Conservation (phyloP, 805 yeast genomes). For the Lachancea fermentati region DNA sequence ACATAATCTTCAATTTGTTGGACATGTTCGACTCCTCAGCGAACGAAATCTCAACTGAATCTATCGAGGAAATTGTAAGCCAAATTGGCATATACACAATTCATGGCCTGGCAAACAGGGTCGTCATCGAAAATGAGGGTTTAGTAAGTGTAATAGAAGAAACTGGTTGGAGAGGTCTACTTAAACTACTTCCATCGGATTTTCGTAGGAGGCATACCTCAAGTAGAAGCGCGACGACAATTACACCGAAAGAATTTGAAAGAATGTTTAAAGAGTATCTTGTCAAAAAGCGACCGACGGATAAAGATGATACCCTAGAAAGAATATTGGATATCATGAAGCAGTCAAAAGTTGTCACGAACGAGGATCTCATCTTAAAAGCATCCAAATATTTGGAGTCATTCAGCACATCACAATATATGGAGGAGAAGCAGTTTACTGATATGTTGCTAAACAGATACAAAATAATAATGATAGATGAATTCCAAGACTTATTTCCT, state of each 20-base stretch:
- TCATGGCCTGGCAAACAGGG: constrained; percentile 53
- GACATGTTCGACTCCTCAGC: constrained; percentile 31
- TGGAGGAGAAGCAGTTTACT: constrained; percentile 9
- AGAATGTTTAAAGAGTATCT: constrained; percentile 18
- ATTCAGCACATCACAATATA: not conserved
- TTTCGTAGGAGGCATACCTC: constrained; percentile 13
- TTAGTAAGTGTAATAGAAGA: constrained; percentile 46
- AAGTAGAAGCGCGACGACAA: constrained; percentile 6
- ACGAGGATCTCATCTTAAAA: constrained; percentile 27
- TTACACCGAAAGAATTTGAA: constrained; percentile 16
- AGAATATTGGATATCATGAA: constrained; percentile 27
- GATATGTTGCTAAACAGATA: constrained; percentile 16
- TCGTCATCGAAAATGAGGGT: constrained; percentile 39
- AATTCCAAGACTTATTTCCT: constrained; percentile 65
- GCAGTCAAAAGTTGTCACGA: constrained; percentile 31
- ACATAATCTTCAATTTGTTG: constrained; percentile 32
- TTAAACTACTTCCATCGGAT: constrained; percentile 31
- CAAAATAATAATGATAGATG: constrained; percentile 56
- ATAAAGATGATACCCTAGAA: constrained; percentile 15
- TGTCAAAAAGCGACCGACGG: constrained; percentile 1
- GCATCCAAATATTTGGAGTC: constrained; percentile 17
- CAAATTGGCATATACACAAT: constrained; percentile 49
- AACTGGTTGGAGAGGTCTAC: constrained; percentile 44
- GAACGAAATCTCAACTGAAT: not conserved
- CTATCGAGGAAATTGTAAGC: constrained; percentile 12